Evolutionary conservation across 768 basidiomycete genomes (phyloP).

Genomic region (Pleurotus cornucopiae): DNA sequence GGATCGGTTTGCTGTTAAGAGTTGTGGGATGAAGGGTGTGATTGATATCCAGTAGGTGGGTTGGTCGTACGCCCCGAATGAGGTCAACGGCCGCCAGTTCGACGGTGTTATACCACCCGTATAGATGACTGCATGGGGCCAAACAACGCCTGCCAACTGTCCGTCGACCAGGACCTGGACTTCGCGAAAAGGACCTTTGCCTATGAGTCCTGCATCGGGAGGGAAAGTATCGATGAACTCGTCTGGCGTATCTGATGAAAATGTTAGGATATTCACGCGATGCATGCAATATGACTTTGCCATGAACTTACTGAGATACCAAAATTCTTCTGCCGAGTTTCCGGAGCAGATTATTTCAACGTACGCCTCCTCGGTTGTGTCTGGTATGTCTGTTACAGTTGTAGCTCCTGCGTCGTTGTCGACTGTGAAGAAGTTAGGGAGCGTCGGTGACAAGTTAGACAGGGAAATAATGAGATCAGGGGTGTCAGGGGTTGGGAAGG

Average conservation of each 20-base stretch:
- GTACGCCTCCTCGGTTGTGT: slow-evolving; percentile 47
- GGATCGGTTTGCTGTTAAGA: slow-evolving; percentile 30
- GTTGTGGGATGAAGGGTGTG: slow-evolving; percentile 55
- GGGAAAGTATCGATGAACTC: slow-evolving; percentile 47
- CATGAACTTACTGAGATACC: slow-evolving; percentile 36
- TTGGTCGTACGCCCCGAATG: slow-evolving; percentile 61
- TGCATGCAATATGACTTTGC: too few relatives aligned
- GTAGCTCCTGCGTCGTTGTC: slow-evolving; percentile 19
- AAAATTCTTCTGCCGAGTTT: slow-evolving; percentile 61
- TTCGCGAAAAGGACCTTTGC: slow-evolving; percentile 57
- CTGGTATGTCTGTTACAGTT: slow-evolving; percentile 47
- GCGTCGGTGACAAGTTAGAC: slow-evolving; percentile 43
- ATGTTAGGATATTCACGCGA: background rate
- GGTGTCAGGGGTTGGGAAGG: slow-evolving; percentile 39
- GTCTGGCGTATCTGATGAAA: slow-evolving; percentile 47
- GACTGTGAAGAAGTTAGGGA: slow-evolving; percentile 34
- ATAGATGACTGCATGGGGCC: slow-evolving; percentile 57
- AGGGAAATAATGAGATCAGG: slow-evolving; percentile 57
- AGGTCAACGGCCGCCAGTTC: slow-evolving; percentile 48
- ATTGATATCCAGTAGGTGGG: slow-evolving; percentile 63
- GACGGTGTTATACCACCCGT: slow-evolving; percentile 58
- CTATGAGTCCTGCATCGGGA: slow-evolving; percentile 33
- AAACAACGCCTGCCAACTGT: slow-evolving; percentile 42
- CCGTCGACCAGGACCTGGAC: slow-evolving; percentile 57
- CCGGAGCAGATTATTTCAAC: slow-evolving; percentile 60